Percentiles rank a stretch among this genome's conserved stretches.
These are phyloP conservation scores for Ascochyta pisi DNA, from an alignment of 2,329 filamentous ascomycete species.

Conservation along the genomic window DNA sequence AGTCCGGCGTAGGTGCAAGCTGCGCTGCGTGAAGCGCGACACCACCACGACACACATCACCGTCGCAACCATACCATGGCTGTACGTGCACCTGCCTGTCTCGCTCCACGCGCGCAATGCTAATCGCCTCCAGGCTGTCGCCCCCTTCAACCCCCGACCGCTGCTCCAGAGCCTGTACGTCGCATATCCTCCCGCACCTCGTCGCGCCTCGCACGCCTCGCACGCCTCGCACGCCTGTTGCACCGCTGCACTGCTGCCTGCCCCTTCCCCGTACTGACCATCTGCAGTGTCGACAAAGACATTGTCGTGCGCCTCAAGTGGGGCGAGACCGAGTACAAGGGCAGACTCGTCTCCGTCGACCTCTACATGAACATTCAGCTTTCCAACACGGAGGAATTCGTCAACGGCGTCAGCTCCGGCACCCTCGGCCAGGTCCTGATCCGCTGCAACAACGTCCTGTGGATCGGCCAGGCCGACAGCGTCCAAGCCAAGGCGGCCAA, in stretches of 20 bases:
- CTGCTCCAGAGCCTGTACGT: slow-evolving; percentile 91
- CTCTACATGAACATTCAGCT: slow-evolving; percentile 99
- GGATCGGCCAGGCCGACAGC: slow-evolving; percentile 71
- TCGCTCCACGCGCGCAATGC: not conserved
- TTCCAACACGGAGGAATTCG: slow-evolving; percentile 87
- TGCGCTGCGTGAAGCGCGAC: slow-evolving; percentile 8
- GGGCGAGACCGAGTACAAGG: slow-evolving; percentile 97
- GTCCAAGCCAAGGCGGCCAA: slow-evolving; percentile 51
- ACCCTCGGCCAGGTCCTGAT: slow-evolving; percentile 91
- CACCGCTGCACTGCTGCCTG: too few relatives aligned
- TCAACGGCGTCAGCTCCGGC: slow-evolving; percentile 84
- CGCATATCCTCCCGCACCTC: not conserved
- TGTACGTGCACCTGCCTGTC: slow-evolving; percentile 29
- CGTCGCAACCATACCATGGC: slow-evolving; percentile 51
- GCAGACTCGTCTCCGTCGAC: slow-evolving; percentile 88
- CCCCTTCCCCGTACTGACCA: slow-evolving; percentile 15
- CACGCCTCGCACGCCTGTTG: too few relatives aligned
- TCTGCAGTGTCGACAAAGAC: slow-evolving; percentile 79
- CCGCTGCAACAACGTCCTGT: slow-evolving; percentile 97
- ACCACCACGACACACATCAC: slow-evolving; percentile 1
- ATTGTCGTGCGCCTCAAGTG: slow-evolving; percentile 95
- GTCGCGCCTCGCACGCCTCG: not conserved
- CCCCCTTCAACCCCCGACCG: slow-evolving; percentile 94
- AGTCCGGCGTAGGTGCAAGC: not conserved
- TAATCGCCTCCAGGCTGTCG: slow-evolving; percentile 56